A percentile compares a stretch with the other conserved stretches of the same genome.
Conservation (phyloP, 1,139 yeast genomes). For the Saccharomyces hybrid region DNA sequence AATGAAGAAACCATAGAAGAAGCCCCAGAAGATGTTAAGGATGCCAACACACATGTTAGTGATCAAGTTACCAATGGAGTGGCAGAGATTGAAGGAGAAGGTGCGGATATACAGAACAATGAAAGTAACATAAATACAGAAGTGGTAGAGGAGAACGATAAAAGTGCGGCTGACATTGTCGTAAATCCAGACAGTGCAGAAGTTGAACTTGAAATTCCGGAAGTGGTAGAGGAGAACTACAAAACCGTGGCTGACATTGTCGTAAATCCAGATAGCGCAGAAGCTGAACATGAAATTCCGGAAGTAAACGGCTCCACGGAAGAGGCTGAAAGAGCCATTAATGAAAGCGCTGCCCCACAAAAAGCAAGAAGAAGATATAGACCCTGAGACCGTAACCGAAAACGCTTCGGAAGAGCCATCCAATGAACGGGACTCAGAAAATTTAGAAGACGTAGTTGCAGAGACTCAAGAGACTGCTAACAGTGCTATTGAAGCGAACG, state of each 20-base stretch:
- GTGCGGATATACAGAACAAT: neutral
- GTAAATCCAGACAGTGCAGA: neutral
- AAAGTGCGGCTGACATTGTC: constrained; percentile 4
- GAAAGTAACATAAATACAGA: constrained; percentile 1
- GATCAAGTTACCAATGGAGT: neutral
- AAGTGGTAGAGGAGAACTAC: constrained; percentile 6
- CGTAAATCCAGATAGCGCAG: neutral
- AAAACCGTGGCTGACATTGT: constrained; percentile 6
- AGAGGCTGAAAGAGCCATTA: neutral
- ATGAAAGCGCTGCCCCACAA: neutral
- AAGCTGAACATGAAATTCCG: neutral
- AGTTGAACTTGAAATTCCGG: constrained; percentile 1
- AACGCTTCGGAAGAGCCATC: constrained; percentile 1
- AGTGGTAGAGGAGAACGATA: constrained; percentile 7
- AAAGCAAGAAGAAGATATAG: constrained; percentile 5
- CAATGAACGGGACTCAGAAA: neutral
- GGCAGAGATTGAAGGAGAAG: neutral
- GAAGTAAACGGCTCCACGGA: neutral
- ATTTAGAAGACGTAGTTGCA: neutral
- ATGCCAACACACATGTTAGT: neutral
- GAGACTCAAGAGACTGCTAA: neutral
- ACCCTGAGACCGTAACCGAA: constrained; percentile 4
- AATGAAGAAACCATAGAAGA: constrained; percentile 4
- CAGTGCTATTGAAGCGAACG: too few relatives aligned
- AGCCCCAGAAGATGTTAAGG: neutral